phyloP scores from a whole-genome alignment of 768 basidiomycete species.

The Russula olivacea region DNA sequence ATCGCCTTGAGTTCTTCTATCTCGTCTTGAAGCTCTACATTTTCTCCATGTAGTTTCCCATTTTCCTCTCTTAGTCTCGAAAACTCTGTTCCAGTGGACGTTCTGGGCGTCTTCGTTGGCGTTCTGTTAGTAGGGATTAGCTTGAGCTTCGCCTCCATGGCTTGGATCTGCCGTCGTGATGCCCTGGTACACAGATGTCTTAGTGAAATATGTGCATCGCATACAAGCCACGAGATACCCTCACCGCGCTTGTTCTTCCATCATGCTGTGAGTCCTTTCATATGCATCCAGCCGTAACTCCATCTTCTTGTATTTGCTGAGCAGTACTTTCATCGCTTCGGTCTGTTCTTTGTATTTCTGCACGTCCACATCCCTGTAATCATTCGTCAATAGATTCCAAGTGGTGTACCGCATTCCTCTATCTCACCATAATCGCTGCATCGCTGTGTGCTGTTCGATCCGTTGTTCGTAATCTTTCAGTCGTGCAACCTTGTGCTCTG shows the following conservation, averaged over 20 bases:
- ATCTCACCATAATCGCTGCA: conserved; percentile 69
- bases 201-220: conserved; percentile 1
- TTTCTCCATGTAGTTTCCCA: conserved; percentile 51
- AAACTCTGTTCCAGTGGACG: conserved; percentile 28
- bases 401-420: background rate
- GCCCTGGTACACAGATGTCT: conserved; percentile 33
- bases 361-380: conserved; percentile 68
- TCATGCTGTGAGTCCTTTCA: conserved; percentile 45
- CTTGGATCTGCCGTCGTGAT: conserved; percentile 55
- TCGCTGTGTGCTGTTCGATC: conserved; percentile 72
- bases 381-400: background rate
- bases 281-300: conserved; percentile 55
- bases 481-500: conserved; percentile 73
- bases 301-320: conserved; percentile 58
- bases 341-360: conserved; percentile 60
- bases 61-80: conserved; percentile 45
- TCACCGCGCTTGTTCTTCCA: conserved; percentile 59
- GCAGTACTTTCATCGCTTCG: conserved; percentile 51
- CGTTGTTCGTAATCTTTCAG: conserved; percentile 82
- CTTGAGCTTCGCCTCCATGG: conserved; percentile 51
- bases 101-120: conserved; percentile 8
- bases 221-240: conserved; percentile 21
- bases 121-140: conserved; percentile 35
- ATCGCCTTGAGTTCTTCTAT: conserved; percentile 64
- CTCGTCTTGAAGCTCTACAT: conserved; percentile 47